Base-by-base conservation (phyloP, 371 early-diverging fungal species). In the Mucor saturninus region DNA sequence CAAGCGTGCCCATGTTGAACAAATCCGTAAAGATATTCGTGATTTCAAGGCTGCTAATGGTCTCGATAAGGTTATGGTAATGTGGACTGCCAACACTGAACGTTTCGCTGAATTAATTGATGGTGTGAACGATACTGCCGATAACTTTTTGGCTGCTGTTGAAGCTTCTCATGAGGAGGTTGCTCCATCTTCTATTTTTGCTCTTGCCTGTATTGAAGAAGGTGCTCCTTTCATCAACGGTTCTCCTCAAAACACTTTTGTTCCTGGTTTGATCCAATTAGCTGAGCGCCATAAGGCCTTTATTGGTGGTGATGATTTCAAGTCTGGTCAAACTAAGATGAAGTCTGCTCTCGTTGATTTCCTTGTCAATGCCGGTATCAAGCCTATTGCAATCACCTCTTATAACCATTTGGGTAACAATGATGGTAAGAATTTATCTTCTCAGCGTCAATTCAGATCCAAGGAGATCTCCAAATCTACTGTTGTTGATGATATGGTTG, bases 401-500 rank as follows among this genome's bases (percentile, higher is more conserved):
- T 98, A 98, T 89, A 98, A 98, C 85, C 98, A 98, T 75, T 85
- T 98, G 72, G 98, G 98, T 64, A 98, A 98, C 91, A 98, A 98
- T 77, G 98, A 98, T 75, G 98, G 98, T 53, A 90, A 89, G 88
- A 98, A 98, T 87, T 83, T 98, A 79, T 93, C 93, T 30, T 95
- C 96, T 42, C 96, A 95, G 31, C 87, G 91, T 78, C 98, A 98
- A 86, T 98, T 98, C 89, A 89, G 97, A 56, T 91, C 91, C 77
- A 98, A 98, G 90, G 98, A 98, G 74, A 97, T 98, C 74, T 94
- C 95, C 68, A 98, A 98, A 87, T 90, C 91, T 65, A 95, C 89
- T 73, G 97, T 98, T 28, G 97, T 98, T 57, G 98, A 98, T 73
- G 98, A 98, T 75, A 97, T 97, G 97, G 97, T 97, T 6, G 92